phyloP scores from a whole-genome alignment of 1,284 basidiomycete species.

The Sporisorium iseilematis-ciliati region DNA sequence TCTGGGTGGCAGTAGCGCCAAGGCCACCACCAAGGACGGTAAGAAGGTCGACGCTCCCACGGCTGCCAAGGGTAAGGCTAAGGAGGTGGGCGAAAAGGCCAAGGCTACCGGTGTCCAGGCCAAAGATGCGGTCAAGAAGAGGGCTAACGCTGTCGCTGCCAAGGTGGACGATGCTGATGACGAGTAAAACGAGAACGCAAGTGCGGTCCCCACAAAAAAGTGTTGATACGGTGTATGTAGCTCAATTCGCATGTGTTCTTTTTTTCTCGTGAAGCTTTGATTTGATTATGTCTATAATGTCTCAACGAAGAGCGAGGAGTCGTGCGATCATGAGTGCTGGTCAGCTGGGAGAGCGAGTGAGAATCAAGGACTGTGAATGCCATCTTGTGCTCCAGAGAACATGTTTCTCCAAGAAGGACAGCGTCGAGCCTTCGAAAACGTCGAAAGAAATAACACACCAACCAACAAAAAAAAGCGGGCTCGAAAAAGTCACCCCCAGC shows the following conservation, averaged over 20 bases:
- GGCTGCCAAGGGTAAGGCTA: conserved; percentile 44
- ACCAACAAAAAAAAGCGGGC: background rate
- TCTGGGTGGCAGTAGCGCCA: conserved; percentile 47
- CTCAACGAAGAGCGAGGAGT: no score
- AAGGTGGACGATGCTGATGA: conserved; percentile 53
- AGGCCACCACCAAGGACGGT: conserved; percentile 50
- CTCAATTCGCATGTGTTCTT: no score
- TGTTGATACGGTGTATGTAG: no score
- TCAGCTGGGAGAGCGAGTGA: no score
- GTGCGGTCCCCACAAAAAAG: background rate
- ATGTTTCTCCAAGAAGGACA: no score
- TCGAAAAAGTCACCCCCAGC: background rate
- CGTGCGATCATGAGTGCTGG: no score
- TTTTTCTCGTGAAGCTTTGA: no score
- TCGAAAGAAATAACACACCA: no score
- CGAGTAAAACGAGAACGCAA: conserved; percentile 12
- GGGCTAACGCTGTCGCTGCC: conserved; percentile 51
- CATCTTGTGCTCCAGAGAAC: no score
- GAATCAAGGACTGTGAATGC: no score
- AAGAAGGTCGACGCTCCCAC: conserved; percentile 56
- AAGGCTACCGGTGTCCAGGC: conserved; percentile 57
- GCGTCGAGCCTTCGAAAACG: no score
- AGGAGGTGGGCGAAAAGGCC: conserved; percentile 43
- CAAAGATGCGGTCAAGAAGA: conserved; percentile 57
- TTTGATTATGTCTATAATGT: no score